These are phyloP conservation scores for Glycine tomentella DNA, from an alignment of 306 rosid genomes.

Conservation along the genomic window DNA sequence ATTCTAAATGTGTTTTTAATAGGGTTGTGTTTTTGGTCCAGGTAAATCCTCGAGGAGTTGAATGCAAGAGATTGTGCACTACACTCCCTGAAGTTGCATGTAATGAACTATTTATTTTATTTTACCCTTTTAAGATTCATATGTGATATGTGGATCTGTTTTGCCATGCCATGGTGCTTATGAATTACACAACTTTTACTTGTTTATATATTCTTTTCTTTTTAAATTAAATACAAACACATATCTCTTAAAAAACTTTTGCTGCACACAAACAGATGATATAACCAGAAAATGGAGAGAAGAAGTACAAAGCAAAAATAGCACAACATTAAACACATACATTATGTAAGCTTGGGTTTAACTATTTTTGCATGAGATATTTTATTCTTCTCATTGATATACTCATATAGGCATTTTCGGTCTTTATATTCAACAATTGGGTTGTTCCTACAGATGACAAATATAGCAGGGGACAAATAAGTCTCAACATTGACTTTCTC, in stretches of 20 bases:
- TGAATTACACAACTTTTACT: background rate
- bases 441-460: constrained; percentile 14
- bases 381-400: constrained; percentile 7
- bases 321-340: background rate
- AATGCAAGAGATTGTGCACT: constrained; percentile 61
- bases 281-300: background rate
- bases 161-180: too few species aligned
- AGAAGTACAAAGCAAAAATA: background rate
- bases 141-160: too few species aligned
- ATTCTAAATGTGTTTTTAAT: too few species aligned
- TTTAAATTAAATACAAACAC: background rate
- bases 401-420: constrained; percentile 8
- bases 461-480: constrained; percentile 3
- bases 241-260: background rate
- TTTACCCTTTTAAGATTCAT: too few species aligned
- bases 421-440: constrained; percentile 6
- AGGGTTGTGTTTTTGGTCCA: too few species aligned
- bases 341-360: constrained; percentile 12
- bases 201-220: background rate
- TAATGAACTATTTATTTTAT: too few species aligned
- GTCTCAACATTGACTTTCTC: constrained; percentile 26
- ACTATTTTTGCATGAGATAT: constrained; percentile 1
- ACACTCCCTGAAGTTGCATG: constrained; percentile 63
- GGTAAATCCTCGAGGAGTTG: constrained; percentile 71
- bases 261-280: background rate